A percentile compares a stretch with the other conserved stretches of the same genome.
Evolutionary conservation across 2,329 filamentous ascomycete genomes (phyloP).

Genomic region (Dryadomyces quercivorus): DNA sequence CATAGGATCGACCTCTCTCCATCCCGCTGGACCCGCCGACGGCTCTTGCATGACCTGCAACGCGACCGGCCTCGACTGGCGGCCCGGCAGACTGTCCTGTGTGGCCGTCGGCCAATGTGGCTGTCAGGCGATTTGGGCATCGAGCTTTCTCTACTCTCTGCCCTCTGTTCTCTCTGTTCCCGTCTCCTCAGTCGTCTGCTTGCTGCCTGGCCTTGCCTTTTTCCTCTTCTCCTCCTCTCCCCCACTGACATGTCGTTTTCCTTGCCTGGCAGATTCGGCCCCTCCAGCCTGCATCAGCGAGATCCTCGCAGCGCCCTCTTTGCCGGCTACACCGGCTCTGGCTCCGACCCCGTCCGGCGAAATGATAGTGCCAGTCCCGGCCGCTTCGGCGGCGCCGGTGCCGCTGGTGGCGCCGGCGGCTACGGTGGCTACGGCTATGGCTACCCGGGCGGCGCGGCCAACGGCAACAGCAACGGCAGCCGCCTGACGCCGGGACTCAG

Average conservation of each 20-base stretch:
- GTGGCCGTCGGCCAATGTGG: no score
- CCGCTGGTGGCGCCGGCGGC: not conserved
- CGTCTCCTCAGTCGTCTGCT: not conserved
- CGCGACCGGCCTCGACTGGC: no score
- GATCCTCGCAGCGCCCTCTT: conserved; percentile 63
- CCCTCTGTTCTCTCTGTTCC: no score
- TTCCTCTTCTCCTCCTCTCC: not conserved
- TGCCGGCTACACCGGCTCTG: conserved; percentile 55
- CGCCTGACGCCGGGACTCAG: conserved; percentile 21
- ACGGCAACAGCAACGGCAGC: conserved; percentile 16
- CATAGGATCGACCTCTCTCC: no score
- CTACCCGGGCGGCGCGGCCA: conserved; percentile 24
- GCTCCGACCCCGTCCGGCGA: conserved; percentile 27
- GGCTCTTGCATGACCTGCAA: no score
- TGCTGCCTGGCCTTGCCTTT: not conserved
- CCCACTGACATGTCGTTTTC: not conserved
- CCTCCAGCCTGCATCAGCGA: conserved; percentile 60
- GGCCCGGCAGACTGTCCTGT: no score
- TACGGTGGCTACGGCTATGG: conserved; percentile 38
- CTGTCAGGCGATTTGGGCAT: no score
- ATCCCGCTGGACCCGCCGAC: no score
- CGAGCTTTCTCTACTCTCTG: no score
- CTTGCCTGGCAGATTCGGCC: conserved; percentile 43
- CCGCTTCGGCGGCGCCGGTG: conserved; percentile 19
- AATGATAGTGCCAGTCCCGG: conserved; percentile 33